Percentiles rank a stretch among this genome's conserved stretches.
Conservation (phyloP, 2,329 filamentous ascomycete species). For the Epichloe uncinata region DNA sequence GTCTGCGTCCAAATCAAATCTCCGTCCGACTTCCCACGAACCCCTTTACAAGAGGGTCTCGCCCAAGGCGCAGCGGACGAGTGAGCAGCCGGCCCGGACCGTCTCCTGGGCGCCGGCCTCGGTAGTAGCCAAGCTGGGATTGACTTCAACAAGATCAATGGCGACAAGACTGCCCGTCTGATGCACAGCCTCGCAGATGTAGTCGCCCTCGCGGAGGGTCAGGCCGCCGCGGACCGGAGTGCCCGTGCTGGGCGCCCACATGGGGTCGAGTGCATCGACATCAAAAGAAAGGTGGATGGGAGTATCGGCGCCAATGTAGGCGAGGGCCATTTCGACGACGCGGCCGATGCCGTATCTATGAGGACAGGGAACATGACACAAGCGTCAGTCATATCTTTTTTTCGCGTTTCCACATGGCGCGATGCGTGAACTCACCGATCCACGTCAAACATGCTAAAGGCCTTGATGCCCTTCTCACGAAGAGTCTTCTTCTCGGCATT, state of each 20-base stretch:
- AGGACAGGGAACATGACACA: constrained; percentile 4
- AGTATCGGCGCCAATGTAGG: constrained; percentile 85
- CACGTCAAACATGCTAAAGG: constrained; percentile 97
- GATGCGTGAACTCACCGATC: constrained; percentile 48
- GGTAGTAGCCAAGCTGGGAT: constrained; percentile 53
- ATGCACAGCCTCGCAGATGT: constrained; percentile 81
- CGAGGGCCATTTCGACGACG: constrained; percentile 97
- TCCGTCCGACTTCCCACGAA: neutral
- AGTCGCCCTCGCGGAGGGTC: constrained; percentile 90
- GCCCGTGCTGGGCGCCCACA: constrained; percentile 92
- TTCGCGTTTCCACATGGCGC: neutral
- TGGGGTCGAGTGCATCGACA: constrained; percentile 88
- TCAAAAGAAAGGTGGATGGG: constrained; percentile 97
- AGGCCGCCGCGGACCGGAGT: constrained; percentile 88
- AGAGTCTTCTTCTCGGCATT: constrained; percentile 87
- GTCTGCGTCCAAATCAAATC: too few relatives aligned
- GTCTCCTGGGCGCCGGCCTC: constrained; percentile 67
- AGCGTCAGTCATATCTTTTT: neutral
- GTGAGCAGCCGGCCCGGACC: constrained; percentile 75
- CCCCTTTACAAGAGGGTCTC: constrained; percentile 62
- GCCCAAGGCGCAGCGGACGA: constrained; percentile 83
- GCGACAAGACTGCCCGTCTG: constrained; percentile 66
- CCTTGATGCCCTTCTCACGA: constrained; percentile 78
- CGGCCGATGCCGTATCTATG: constrained; percentile 77
- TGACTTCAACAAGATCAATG: constrained; percentile 74